phyloP scores from a whole-genome alignment of 768 basidiomycete species.

The Ramaria sp. region DNA sequence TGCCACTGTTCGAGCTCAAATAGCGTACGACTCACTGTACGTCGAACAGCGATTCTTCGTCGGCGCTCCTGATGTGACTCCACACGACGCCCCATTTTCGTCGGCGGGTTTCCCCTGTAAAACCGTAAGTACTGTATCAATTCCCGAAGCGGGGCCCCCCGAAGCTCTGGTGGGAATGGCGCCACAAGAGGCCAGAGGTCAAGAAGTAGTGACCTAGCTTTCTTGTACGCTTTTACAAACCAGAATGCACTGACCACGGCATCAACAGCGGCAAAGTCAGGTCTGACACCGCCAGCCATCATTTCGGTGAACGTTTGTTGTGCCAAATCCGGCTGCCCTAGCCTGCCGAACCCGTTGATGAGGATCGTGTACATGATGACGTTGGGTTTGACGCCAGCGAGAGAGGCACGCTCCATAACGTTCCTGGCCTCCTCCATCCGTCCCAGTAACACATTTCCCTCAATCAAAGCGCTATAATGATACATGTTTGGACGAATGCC shows the following conservation, averaged over 20 bases:
- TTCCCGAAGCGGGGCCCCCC: conserved; percentile 30
- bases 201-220: conserved; percentile 43
- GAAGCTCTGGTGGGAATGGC: conserved; percentile 45
- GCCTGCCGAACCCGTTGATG: conserved; percentile 59
- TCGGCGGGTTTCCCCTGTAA: conserved; percentile 19
- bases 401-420: conserved; percentile 40
- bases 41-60: conserved; percentile 14
- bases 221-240: conserved; percentile 36
- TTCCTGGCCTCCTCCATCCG: conserved; percentile 45
- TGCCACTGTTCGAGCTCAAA: background rate
- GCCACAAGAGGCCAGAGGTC: conserved; percentile 54
- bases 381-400: conserved; percentile 43
- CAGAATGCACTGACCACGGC: conserved; percentile 62
- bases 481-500: conserved; percentile 64
- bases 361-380: conserved; percentile 69
- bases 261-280: conserved; percentile 63
- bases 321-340: conserved; percentile 42
- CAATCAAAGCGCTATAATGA: conserved; percentile 68
- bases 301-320: conserved; percentile 49
- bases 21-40: background rate
- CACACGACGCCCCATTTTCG: conserved; percentile 12
- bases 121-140: conserved; percentile 39
- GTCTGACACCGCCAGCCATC: conserved; percentile 46
- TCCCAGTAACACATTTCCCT: conserved; percentile 54
- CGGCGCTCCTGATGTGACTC: conserved; percentile 23